These are phyloP conservation scores for Rosa lucieae DNA, from an alignment of 306 rosid species.

Conservation along the genomic window DNA sequence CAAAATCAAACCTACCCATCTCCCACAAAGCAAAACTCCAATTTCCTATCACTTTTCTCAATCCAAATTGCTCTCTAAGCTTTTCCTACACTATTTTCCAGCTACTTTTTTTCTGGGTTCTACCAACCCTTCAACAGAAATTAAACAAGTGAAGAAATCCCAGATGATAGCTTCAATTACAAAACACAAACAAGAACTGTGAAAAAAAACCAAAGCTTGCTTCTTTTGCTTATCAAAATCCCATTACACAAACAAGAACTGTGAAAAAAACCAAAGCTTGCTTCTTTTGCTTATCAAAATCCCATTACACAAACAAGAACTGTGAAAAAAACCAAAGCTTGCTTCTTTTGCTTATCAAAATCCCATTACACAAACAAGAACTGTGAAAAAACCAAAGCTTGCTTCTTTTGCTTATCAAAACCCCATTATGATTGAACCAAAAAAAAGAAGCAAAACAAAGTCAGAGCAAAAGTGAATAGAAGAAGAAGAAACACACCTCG, in stretches of 20 bases:
- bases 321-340: too few relatives aligned
- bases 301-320: background rate
- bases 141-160: background rate
- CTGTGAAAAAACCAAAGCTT: too few relatives aligned
- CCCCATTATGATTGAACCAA: background rate
- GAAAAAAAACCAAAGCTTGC: background rate
- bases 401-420: too few relatives aligned
- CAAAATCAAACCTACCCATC: conserved; percentile 18
- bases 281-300: background rate
- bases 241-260: background rate
- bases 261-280: background rate
- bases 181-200: background rate
- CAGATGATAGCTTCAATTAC: background rate
- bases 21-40: background rate
- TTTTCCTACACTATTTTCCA: background rate
- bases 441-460: background rate
- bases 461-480: background rate
- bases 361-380: too few relatives aligned
- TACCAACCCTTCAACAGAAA: background rate
- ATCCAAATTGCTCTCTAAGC: background rate
- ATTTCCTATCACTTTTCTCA: background rate
- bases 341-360: too few relatives aligned
- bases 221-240: background rate
- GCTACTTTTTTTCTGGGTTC: background rate
- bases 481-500: conserved; percentile 3